These are phyloP conservation scores for Lumnitzera racemosa DNA, from an alignment of 345 rosid species.

Conservation along the genomic window DNA sequence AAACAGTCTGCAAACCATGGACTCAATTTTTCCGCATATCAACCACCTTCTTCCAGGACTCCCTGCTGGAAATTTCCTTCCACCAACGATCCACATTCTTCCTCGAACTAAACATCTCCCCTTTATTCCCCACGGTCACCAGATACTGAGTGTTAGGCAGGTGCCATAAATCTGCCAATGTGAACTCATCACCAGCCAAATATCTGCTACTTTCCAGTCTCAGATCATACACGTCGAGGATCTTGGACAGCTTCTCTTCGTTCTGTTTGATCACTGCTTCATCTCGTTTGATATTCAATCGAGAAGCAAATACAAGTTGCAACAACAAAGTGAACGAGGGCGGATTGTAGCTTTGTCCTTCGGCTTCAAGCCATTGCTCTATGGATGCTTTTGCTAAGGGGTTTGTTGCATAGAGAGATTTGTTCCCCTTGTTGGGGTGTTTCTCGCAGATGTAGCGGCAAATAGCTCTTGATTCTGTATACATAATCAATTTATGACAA, in stretches of 20 bases:
- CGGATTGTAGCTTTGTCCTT: slow-evolving; percentile 53
- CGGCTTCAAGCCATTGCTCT: slow-evolving; percentile 78
- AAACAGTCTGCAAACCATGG: no score
- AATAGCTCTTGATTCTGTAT: slow-evolving; percentile 52
- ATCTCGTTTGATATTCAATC: slow-evolving; percentile 53
- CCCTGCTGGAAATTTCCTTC: slow-evolving; percentile 54
- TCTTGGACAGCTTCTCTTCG: slow-evolving; percentile 42
- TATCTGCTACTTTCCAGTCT: slow-evolving; percentile 44
- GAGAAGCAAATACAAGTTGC: slow-evolving; percentile 55
- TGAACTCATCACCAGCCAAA: slow-evolving; percentile 63
- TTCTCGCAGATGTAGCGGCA: slow-evolving; percentile 57
- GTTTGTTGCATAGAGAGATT: slow-evolving; percentile 38
- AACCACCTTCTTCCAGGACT: slow-evolving; percentile 67
- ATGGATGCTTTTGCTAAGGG: slow-evolving; percentile 57
- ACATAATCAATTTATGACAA: neutral
- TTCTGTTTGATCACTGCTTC: slow-evolving; percentile 29
- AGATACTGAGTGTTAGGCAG: slow-evolving; percentile 47
- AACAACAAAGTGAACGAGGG: slow-evolving; percentile 44
- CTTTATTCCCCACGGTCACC: slow-evolving; percentile 29
- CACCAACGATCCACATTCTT: slow-evolving; percentile 69
- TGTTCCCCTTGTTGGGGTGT: slow-evolving; percentile 43
- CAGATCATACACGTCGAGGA: slow-evolving; percentile 55
- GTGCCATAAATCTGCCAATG: slow-evolving; percentile 68
- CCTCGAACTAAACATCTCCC: slow-evolving; percentile 36
- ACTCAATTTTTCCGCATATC: slow-evolving; percentile 31